A percentile compares a stretch with the other conserved stretches of the same genome.
These are phyloP conservation scores for Zasmidium citrigriseum DNA, from an alignment of 2,329 filamentous ascomycete genomes.

Conservation along the genomic window DNA sequence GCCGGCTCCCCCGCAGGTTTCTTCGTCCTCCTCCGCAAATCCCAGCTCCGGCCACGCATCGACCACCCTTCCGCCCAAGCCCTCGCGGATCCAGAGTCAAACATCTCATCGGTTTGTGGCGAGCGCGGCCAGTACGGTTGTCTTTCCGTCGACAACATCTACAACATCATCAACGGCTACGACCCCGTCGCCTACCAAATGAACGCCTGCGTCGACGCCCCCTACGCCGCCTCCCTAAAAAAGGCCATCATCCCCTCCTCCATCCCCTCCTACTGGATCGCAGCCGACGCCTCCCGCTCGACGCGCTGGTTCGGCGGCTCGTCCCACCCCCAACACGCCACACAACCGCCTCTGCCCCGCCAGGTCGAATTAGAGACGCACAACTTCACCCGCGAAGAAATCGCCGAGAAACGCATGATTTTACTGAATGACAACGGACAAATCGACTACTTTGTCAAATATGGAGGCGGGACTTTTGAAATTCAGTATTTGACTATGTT, in stretches of 20 bases:
- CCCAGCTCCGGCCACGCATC: constrained; percentile 71
- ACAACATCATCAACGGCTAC: constrained; percentile 81
- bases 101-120: constrained; percentile 64
- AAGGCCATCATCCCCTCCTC: constrained; percentile 77
- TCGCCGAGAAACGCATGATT: constrained; percentile 84
- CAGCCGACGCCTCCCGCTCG: constrained; percentile 30
- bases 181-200: constrained; percentile 87
- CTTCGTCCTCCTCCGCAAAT: constrained; percentile 82
- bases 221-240: constrained; percentile 75
- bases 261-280: constrained; percentile 50
- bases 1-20: constrained; percentile 90
- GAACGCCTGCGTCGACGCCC: constrained; percentile 83
- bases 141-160: constrained; percentile 90
- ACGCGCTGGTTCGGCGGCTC: constrained; percentile 42
- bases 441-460: constrained; percentile 84
- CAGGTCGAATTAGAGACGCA: constrained; percentile 90
- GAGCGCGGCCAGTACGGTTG: constrained; percentile 82
- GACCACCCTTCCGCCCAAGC: constrained; percentile 75
- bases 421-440: constrained; percentile 95
- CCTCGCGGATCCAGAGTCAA: constrained; percentile 59
- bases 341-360: constrained; percentile 37
- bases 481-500: constrained; percentile 98
- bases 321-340: constrained; percentile 33
- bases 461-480: constrained; percentile 82
- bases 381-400: constrained; percentile 88